Evolutionary conservation across 257 asterid species (phyloP).

Genomic region (Capsicum chinense): DNA sequence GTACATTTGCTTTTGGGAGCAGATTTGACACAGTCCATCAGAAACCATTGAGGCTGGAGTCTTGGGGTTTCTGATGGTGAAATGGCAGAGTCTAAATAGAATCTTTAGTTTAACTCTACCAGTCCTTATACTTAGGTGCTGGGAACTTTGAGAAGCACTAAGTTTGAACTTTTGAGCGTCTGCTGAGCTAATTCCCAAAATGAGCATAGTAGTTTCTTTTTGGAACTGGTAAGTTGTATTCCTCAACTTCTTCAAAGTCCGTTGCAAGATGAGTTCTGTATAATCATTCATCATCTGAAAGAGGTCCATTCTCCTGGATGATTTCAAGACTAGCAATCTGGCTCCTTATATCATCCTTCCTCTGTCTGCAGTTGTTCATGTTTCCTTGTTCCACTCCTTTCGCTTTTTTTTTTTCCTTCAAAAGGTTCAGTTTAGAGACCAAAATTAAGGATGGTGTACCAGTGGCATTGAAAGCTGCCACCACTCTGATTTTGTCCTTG

Average conservation of each 20-base stretch:
- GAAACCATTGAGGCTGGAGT: slow-evolving; percentile 14
- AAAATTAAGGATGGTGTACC: neutral
- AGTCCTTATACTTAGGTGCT: neutral
- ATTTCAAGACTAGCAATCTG: no score
- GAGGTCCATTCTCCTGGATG: no score
- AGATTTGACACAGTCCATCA: slow-evolving; percentile 8
- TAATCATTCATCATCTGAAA: no score
- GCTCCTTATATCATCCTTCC: neutral
- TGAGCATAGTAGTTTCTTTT: neutral
- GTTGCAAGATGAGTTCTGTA: no score
- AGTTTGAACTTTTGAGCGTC: neutral
- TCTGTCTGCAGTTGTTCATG: neutral
- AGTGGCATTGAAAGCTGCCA: neutral
- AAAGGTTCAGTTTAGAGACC: neutral
- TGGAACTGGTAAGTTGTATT: neutral
- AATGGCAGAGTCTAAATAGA: neutral
- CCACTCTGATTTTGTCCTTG: neutral
- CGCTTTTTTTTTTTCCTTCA: neutral
- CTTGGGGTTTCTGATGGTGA: neutral
- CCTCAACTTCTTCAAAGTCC: neutral
- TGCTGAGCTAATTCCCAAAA: neutral
- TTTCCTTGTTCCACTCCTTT: neutral
- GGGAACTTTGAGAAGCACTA: slow-evolving; percentile 11
- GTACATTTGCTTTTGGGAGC: slow-evolving; percentile 5
- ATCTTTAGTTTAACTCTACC: neutral